phyloP scores from a whole-genome alignment of 345 rosid species.

The Luvunga scandens region DNA sequence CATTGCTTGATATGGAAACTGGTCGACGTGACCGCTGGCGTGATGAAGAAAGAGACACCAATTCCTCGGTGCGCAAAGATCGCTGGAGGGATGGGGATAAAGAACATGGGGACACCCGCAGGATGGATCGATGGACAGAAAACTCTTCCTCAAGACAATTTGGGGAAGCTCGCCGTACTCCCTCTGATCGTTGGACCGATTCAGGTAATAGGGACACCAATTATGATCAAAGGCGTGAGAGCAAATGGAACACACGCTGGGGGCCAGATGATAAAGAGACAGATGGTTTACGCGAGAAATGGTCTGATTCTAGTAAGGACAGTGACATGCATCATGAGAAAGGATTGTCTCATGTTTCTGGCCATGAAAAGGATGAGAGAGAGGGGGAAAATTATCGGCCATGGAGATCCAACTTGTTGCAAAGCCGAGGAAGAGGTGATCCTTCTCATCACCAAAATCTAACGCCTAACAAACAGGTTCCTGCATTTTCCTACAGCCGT shows the following conservation, averaged over 20 bases:
- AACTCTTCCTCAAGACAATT: slow-evolving; percentile 53
- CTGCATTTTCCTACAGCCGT: slow-evolving; percentile 58
- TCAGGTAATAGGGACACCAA: slow-evolving; percentile 65
- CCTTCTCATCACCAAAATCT: slow-evolving; percentile 50
- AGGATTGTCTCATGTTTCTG: slow-evolving; percentile 46
- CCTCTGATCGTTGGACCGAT: slow-evolving; percentile 80
- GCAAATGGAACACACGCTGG: slow-evolving; percentile 99
- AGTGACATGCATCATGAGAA: slow-evolving; percentile 61
- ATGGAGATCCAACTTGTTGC: slow-evolving; percentile 72
- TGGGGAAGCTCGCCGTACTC: slow-evolving; percentile 75
- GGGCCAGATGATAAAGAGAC: slow-evolving; percentile 78
- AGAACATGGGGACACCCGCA: slow-evolving; percentile 66
- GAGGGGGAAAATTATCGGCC: slow-evolving; percentile 69
- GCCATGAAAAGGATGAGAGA: slow-evolving; percentile 61
- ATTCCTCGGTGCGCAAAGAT: slow-evolving; percentile 59
- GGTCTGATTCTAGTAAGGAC: slow-evolving; percentile 62
- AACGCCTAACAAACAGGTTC: slow-evolving; percentile 60
- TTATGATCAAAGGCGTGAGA: slow-evolving; percentile 84
- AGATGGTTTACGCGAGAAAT: slow-evolving; percentile 55
- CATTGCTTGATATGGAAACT: slow-evolving; percentile 72
- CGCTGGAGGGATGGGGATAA: slow-evolving; percentile 85
- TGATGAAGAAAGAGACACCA: slow-evolving; percentile 93
- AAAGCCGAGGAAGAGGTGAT: slow-evolving; percentile 78
- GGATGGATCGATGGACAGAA: slow-evolving; percentile 74
- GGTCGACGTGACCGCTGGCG: slow-evolving; percentile 89